Base-by-base conservation (phyloP, 2,329 filamentous ascomycete species). In the Taxawa tesnikishii region DNA sequence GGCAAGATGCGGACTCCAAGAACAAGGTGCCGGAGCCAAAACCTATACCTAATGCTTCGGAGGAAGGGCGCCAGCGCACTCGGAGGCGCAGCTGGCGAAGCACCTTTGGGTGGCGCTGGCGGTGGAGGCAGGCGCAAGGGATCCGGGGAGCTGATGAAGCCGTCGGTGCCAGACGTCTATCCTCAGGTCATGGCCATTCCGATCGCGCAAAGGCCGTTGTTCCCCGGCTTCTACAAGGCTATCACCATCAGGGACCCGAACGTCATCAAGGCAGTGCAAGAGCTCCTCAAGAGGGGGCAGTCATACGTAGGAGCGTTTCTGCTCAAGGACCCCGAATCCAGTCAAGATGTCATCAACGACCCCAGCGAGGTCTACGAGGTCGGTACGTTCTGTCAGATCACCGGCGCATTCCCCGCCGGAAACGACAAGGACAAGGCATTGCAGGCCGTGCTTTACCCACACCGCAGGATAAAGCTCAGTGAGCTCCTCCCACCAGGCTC, bases 171-270 rank as follows among this genome's bases (percentile, higher is more conserved):
- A 10, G 90, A 98, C 39, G 78, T 94, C 26, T 98, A 98, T 54
- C 90, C 90, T 3, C 90, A 96, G 54, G 87, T 98, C 34, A 83
- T 98, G 70, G 88, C 88, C 2, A 93, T 98, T 34, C 90, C 90
- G 6, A 94, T 98, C 48, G 82, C 84, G 16, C 85, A 92, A 55
- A 73, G 90, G 32, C 90, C 90, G 8, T 65, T 98, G 9, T 98
- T 96, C 59, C 90, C 90, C 1, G 90, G 90, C 2, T 98, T 96
- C 59, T 98, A 98, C 65, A 98, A 98, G 60, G 88, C 90, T 7
- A 90, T 98, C 45, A 98, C 88, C 3, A 93, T 98, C 45, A 79
- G 83, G 52, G 85, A 98, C 50, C 83, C 82, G 12, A 82, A 90
- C 46, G 90, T 98, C 21, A 81, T 87, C 10, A 76, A 78, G 24